phyloP scores from a whole-genome alignment of 148 eudicot species.

The Rhododendron ferrugineum region DNA sequence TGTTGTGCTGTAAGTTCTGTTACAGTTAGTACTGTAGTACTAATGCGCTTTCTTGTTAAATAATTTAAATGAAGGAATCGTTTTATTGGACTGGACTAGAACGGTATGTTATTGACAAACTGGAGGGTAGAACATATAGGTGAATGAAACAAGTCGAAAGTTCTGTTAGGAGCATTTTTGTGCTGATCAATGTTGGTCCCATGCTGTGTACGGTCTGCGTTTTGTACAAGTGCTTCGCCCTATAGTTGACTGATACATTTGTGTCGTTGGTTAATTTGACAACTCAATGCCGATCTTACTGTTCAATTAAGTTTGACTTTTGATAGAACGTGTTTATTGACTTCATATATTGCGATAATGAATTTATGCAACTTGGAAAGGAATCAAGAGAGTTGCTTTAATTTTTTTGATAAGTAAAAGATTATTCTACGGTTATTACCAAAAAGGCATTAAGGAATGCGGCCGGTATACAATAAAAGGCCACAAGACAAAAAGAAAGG shows the following conservation, averaged over 20 bases:
- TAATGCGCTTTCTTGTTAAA: background rate
- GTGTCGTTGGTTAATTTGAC: background rate
- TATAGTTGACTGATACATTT: background rate
- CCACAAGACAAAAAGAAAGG: no score
- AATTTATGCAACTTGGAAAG: background rate
- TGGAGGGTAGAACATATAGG: background rate
- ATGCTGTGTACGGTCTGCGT: background rate
- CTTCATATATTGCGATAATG: no score
- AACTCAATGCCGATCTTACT: background rate
- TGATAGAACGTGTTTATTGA: background rate
- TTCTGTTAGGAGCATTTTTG: background rate
- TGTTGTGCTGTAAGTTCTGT: background rate
- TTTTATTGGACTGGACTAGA: background rate
- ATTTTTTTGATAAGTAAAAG: no score
- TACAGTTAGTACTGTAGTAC: background rate
- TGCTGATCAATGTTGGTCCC: background rate
- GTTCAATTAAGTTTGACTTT: background rate
- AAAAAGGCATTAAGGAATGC: no score
- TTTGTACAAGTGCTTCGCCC: background rate
- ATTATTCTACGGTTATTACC: no score
- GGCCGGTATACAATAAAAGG: no score
- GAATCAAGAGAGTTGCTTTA: background rate
- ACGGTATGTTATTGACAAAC: background rate
- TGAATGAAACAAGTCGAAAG: background rate
- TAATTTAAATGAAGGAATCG: background rate